These are phyloP conservation scores for Parmelia sp. DNA, from an alignment of 495 filamentous ascomycete species.

Conservation along the genomic window DNA sequence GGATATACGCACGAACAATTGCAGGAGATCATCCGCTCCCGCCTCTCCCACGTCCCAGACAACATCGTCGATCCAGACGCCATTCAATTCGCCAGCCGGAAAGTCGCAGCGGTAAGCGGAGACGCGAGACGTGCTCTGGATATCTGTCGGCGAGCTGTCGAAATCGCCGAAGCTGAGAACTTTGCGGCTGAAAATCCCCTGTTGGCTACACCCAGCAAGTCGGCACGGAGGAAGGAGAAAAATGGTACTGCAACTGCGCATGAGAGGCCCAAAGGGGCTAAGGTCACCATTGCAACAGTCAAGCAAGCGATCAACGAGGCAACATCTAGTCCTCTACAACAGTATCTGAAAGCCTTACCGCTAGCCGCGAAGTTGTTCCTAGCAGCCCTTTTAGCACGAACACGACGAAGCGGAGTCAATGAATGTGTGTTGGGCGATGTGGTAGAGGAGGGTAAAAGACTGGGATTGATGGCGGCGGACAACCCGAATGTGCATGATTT, in stretches of 20 bases:
- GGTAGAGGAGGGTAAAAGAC: conserved; percentile 76
- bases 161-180: conserved; percentile 78
- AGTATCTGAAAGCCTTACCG: conserved; percentile 73
- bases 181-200: conserved; percentile 32
- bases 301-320: conserved; percentile 93
- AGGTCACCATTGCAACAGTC: conserved; percentile 86
- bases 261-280: conserved; percentile 31
- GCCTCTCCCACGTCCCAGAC: conserved; percentile 78
- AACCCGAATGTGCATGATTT: conserved; percentile 20
- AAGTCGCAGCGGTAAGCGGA: conserved; percentile 93
- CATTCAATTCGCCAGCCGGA: conserved; percentile 90
- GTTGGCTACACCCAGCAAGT: conserved; percentile 39
- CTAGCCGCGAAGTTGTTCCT: conserved; percentile 79
- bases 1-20: conserved; percentile 96
- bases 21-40: conserved; percentile 93
- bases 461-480: conserved; percentile 57
- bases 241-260: conserved; percentile 7
- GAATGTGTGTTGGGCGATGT: conserved; percentile 89
- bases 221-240: conserved; percentile 25
- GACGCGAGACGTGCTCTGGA: conserved; percentile 90
- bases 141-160: conserved; percentile 92
- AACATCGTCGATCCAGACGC: conserved; percentile 90
- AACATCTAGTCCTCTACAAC: conserved; percentile 84
- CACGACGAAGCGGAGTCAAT: conserved; percentile 73
- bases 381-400: conserved; percentile 67